Percentiles rank a stretch among this genome's conserved stretches.
Evolutionary conservation across 23 red algal species (phyloP).

Genomic region (Agarophyton chilense): DNA sequence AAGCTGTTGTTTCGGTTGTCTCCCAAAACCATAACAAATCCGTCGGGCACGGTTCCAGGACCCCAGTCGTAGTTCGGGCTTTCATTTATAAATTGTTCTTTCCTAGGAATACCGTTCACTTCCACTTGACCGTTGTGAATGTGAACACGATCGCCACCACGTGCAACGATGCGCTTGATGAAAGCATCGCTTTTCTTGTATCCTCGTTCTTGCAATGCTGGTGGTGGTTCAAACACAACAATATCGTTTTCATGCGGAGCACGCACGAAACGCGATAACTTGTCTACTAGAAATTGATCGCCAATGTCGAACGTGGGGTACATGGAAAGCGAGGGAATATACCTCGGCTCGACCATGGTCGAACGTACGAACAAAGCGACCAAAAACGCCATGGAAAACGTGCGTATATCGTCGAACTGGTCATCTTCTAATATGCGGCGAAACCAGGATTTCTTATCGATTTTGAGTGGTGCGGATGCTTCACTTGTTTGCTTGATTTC

Average conservation of each 20-base stretch:
- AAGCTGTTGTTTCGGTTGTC: slow-evolving; percentile 98
- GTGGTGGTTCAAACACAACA: slow-evolving; percentile 92
- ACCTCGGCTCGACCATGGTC: slow-evolving; percentile 91
- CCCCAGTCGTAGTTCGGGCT: slow-evolving; percentile 93
- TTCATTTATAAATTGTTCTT: slow-evolving; percentile 79
- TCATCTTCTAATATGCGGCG: slow-evolving; percentile 65
- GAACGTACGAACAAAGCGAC: slow-evolving; percentile 76
- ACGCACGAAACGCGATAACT: slow-evolving; percentile 76
- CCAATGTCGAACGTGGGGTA: slow-evolving; percentile 94
- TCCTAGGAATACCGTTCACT: slow-evolving; percentile 72
- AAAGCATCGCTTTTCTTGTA: slow-evolving; percentile 88
- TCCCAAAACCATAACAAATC: slow-evolving; percentile 91
- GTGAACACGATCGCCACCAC: slow-evolving; percentile 79
- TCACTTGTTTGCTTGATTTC: not conserved
- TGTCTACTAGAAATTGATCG: slow-evolving; percentile 98
- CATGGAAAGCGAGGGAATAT: slow-evolving; percentile 97
- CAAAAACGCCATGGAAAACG: slow-evolving; percentile 80
- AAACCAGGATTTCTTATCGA: slow-evolving; percentile 15
- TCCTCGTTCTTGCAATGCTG: slow-evolving; percentile 67
- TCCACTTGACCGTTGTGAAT: slow-evolving; percentile 72
- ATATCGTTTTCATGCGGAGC: slow-evolving; percentile 75
- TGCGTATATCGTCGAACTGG: slow-evolving; percentile 86
- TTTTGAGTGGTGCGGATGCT: not conserved
- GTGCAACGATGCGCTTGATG: slow-evolving; percentile 94
- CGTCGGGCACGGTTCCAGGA: slow-evolving; percentile 78